phyloP scores from a whole-genome alignment of 305 asterid genomes.

The Fraxinus xanthoxyloides region DNA sequence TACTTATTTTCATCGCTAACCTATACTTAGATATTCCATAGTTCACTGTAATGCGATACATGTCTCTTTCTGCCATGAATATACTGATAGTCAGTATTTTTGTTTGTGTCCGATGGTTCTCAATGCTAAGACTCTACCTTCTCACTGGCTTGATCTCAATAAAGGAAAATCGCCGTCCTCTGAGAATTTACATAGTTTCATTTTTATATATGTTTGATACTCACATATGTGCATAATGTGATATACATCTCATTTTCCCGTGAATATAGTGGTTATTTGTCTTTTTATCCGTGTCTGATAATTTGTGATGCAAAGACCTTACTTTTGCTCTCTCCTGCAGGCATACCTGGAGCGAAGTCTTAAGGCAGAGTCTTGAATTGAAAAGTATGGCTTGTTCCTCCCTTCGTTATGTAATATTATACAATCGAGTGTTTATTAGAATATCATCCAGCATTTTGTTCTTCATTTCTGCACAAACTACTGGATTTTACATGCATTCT shows the following conservation, averaged over 20 bases:
- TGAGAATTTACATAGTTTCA: not conserved
- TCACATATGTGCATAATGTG: not conserved
- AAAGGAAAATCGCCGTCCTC: not conserved
- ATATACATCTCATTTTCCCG: not conserved
- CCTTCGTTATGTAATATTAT: conserved; percentile 11
- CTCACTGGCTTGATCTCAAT: not conserved
- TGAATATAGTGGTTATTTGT: not conserved
- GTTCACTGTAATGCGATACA: not conserved
- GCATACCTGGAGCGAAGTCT: conserved; percentile 73
- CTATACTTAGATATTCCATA: not conserved
- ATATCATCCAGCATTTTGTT: conserved; percentile 17
- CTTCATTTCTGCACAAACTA: conserved; percentile 18
- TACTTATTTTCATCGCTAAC: not conserved
- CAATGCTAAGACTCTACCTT: not conserved
- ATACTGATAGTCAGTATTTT: not conserved
- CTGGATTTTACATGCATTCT: conserved; percentile 24
- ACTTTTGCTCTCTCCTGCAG: conserved; percentile 43
- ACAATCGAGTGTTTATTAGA: conserved; percentile 17
- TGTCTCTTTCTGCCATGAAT: not conserved
- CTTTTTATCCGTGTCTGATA: not conserved
- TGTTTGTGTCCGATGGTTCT: not conserved
- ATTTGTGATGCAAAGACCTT: not conserved
- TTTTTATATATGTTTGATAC: not conserved
- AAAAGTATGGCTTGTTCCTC: not conserved
- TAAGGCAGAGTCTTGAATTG: conserved; percentile 51